Evolutionary conservation across 2,329 filamentous ascomycete species (phyloP).

Genomic region (Aspergillus spinulosporus): DNA sequence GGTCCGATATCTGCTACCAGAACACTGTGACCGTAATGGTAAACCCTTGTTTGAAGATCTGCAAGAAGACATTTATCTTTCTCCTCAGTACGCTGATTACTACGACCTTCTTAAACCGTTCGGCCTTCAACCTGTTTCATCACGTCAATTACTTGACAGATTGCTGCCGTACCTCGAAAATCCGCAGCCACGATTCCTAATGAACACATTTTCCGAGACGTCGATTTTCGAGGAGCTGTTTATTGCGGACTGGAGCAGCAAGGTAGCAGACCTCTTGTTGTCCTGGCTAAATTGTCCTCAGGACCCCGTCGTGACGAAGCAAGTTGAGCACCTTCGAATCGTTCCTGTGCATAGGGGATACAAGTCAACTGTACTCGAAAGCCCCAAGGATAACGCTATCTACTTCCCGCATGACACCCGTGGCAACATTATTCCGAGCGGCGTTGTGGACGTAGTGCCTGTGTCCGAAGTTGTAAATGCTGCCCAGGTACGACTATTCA

Average conservation of each 20-base stretch:
- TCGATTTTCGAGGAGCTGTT: too few relatives aligned
- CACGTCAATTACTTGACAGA: constrained; percentile 3
- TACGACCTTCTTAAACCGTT: background rate
- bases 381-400: background rate
- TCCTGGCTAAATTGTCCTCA: constrained; percentile 3
- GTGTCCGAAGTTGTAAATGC: background rate
- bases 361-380: background rate
- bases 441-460: background rate
- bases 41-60: constrained; percentile 2
- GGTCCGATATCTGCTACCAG: constrained; percentile 6
- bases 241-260: background rate
- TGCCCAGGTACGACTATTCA: background rate
- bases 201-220: too few relatives aligned
- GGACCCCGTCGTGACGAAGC: background rate
- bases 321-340: background rate
- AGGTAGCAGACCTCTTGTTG: background rate
- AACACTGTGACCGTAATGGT: constrained; percentile 1
- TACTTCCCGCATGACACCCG: constrained; percentile 4
- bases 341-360: background rate
- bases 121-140: constrained; percentile 5
- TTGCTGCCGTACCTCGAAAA: background rate
- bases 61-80: constrained; percentile 8
- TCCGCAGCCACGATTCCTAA: too few relatives aligned
- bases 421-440: background rate
- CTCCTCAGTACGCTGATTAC: constrained; percentile 3